Base-by-base conservation (phyloP, 345 rosid genomes). In the Cardiospermum halicacabum region DNA sequence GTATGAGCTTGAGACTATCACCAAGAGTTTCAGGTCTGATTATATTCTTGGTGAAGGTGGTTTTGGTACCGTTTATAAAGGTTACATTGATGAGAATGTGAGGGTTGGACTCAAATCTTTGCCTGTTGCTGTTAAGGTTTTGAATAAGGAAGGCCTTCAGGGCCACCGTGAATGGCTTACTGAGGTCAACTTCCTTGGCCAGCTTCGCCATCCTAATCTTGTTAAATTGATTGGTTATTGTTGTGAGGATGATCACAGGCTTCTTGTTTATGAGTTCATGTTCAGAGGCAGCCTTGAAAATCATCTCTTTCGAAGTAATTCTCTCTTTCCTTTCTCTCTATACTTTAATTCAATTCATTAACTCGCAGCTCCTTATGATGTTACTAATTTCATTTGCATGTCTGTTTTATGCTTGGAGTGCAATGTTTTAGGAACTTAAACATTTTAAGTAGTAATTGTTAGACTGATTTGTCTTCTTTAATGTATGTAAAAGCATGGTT, bases 91-190 rank as follows among this genome's bases (percentile, higher is more conserved):
- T 59, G 97, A 88, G 74, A 93, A 90, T 77, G 94, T 93, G 66
- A 78, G 96, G 72, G 80, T 93, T 26, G 96, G 97, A 54, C 98
- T 93, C 68, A 93, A 88, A 72, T 88, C 96, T 74, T 88, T 93
- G 7, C 97, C 98, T 28, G 98, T 93, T 18, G 96, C 97, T 13
- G 97, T 93, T 64, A 93, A 93, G 81, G 97, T 93, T 47, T 89
- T 93, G 64, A 90, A 93, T 81, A 90, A 87, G 82, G 95, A 93
- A 74, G 98, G 98, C 30, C 95, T 82, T 70, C 98, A 93, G 74
- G 98, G 98, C 49, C 96, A 90, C 75, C 96, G 96, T 27, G 98
- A 93, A 75, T 94, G 99, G 99, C 97, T 88, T 69, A 83, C 87
- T 5, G 82, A 78, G 47, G 83, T 85, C 58, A 72, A 76, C 67